Evolutionary conservation across 2,329 filamentous ascomycete genomes (phyloP), one percentile per base, ranked within the genome.

Genomic region (Fusarium sp.): DNA sequence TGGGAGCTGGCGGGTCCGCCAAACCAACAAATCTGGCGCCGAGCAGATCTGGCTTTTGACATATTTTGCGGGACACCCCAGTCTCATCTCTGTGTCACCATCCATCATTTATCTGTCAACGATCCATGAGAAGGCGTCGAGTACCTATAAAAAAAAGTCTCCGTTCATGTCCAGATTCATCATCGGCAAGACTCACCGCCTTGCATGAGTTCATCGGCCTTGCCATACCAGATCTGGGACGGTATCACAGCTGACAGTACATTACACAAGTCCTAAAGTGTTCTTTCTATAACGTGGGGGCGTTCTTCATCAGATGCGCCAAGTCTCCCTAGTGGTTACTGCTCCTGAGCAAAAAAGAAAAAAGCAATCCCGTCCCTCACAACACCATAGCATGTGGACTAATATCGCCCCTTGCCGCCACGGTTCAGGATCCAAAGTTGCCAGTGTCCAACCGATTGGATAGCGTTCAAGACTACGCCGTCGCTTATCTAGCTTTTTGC

Each of bases 1-100:
- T 69, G 68, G 72, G 63, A 63, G 55, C 57, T 59, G 64, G 74
- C 70, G 69, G 75, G 65, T 64, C 67, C 42, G 44, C 45, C 45
- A 72, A 69, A 56, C 68, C 65, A 72, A 72, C 70, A 74, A 66
- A 78, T 75, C 75, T 78, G 74, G 68, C 69, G 71, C 71, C 63
- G 70, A 78, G 57, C 70, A 78, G 77, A 79, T 79, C 77, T 79
- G 69, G 68, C 62, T 77, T 77, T 77, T 79, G 77, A 79, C 77
- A 79, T 75, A 73, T 78, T 78, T 78, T 79, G 77, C 77, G 77
- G 77, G 77, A 79, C 77, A 74, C 73, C 71, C 75, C 73, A 75
- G 75, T 79, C 75, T 78, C 75, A 78, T 79, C 77, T 78, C 72
- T 77, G 77, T 78, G 75, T 78, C 70, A 78, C 77, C 77, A 77